phyloP scores from a whole-genome alignment of 2,329 filamentous ascomycete genomes.

The Microcyclospora pomicola region DNA sequence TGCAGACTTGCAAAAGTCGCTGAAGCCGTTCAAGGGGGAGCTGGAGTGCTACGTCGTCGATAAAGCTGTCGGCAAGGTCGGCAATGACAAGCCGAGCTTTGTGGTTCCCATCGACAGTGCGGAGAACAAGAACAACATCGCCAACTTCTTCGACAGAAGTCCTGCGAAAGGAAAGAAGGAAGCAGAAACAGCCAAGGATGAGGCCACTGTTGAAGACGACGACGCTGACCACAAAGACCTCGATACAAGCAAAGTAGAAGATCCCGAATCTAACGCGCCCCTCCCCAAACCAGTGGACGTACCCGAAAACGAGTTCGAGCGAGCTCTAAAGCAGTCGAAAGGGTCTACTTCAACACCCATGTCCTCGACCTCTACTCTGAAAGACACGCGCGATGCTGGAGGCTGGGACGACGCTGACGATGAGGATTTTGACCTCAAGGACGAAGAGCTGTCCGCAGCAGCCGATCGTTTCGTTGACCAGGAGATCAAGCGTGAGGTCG shows the following conservation, averaged over 20 bases:
- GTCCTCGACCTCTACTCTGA: too few relatives aligned
- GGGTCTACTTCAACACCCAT: too few relatives aligned
- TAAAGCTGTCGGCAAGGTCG: slow-evolving; percentile 86
- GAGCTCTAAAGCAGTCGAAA: slow-evolving; percentile 28
- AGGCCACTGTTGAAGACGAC: slow-evolving; percentile 20
- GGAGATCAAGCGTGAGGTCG: slow-evolving; percentile 37
- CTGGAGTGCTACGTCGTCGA: slow-evolving; percentile 76
- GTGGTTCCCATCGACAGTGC: slow-evolving; percentile 69
- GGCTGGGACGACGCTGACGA: slow-evolving; percentile 24
- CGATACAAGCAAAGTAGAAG: slow-evolving; percentile 22
- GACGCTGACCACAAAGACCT: slow-evolving; percentile 15
- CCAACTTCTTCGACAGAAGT: slow-evolving; percentile 64
- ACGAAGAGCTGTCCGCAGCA: slow-evolving; percentile 8
- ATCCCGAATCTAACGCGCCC: slow-evolving; percentile 39
- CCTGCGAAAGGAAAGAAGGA: slow-evolving; percentile 17
- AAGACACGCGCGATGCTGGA: too few relatives aligned
- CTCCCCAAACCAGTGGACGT: slow-evolving; percentile 27
- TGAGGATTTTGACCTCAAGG: slow-evolving; percentile 10
- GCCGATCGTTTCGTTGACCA: slow-evolving; percentile 15
- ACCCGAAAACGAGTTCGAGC: slow-evolving; percentile 14
- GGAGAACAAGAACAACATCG: slow-evolving; percentile 86
- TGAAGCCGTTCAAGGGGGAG: slow-evolving; percentile 67
- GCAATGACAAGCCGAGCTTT: slow-evolving; percentile 75
- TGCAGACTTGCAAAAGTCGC: slow-evolving; percentile 57
- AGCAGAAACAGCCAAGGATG: slow-evolving; percentile 31